Conservation (phyloP, 2,329 filamentous ascomycete genomes). For the Phaeoacremonium minimum region DNA sequence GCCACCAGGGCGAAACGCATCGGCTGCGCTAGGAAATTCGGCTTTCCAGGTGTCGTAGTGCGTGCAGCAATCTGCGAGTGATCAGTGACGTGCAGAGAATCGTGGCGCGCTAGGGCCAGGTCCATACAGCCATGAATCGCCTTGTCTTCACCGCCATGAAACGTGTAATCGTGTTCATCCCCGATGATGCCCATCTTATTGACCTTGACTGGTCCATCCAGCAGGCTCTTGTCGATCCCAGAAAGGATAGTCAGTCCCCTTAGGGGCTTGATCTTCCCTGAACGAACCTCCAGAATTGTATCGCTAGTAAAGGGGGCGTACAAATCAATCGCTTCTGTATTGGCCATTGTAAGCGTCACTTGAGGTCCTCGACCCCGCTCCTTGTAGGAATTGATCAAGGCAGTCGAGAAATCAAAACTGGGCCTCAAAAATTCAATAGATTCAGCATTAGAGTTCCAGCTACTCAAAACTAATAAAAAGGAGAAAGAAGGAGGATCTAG, state of each 20-base stretch:
- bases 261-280: slow-evolving; percentile 51
- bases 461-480: no score
- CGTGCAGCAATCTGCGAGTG: slow-evolving; percentile 49
- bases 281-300: slow-evolving; percentile 51
- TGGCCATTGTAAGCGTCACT: slow-evolving; percentile 6
- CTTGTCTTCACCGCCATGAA: slow-evolving; percentile 61
- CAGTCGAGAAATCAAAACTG: no score
- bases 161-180: slow-evolving; percentile 59
- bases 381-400: no score
- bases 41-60: slow-evolving; percentile 54
- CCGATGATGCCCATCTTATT: slow-evolving; percentile 45
- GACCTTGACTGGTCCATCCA: slow-evolving; percentile 39
- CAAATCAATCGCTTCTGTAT: slow-evolving; percentile 25
- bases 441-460: no score
- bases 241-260: slow-evolving; percentile 44
- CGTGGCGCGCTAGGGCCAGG: slow-evolving; percentile 7
- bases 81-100: slow-evolving; percentile 1
- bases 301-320: slow-evolving; percentile 39
- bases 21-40: slow-evolving; percentile 45
- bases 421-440: no score
- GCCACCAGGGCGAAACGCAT: slow-evolving; percentile 50
- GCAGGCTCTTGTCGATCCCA: slow-evolving; percentile 51
- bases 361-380: no score
- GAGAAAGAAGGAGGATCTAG: no score
- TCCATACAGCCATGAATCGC: slow-evolving; percentile 55